Evolutionary conservation across 345 rosid genomes (phyloP), one percentile per base, ranked within the genome.

Genomic region (Ceriops tagal): DNA sequence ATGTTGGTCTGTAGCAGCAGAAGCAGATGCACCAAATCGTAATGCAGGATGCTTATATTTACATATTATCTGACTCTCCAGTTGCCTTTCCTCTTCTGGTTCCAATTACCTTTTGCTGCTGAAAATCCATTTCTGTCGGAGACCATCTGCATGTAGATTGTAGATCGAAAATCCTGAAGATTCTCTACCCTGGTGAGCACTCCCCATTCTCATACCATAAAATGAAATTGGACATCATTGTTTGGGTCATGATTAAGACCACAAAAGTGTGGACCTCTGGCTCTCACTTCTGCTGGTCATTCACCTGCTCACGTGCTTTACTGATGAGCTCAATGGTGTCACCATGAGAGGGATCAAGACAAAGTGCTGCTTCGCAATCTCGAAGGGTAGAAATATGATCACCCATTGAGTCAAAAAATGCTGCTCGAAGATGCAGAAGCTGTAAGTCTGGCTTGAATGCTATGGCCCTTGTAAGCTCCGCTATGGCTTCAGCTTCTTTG

Each of bases 361-460:
- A 87, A 22, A 96, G 88, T 26, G 98, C 99, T 66, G 99, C 99
- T 85, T 90, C 97, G 68, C 96, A 92, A 72, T 96, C 99, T 82
- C 86, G 84, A 19, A 85, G 7, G 1, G 97, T 78, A 32, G 84
- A 80, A 16, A 70, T 55, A 64, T 71, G 65, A 75, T 88, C 84
- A 32, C 96, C 90, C 83, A 85, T 85, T 2, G 98, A 92, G 64
- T 92, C 98, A 10, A 86, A 83, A 77, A 92, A 96, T 61, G 98
- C 96, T 56, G 99, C 97, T 75, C 92, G 82, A 74, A 92, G 92
- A 88, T 90, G 96, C 32, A 96, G 83, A 52, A 96, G 85, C 79
- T 90, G 99, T 26, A 92, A 86, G 74, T 96, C 98, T 55, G 96
- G 98, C 85, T 85, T 96, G 88, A 92, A 96, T 0, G 79, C 67